Conservation (phyloP, 2,329 filamentous ascomycete species). For the Cyphellophora attinorum region DNA sequence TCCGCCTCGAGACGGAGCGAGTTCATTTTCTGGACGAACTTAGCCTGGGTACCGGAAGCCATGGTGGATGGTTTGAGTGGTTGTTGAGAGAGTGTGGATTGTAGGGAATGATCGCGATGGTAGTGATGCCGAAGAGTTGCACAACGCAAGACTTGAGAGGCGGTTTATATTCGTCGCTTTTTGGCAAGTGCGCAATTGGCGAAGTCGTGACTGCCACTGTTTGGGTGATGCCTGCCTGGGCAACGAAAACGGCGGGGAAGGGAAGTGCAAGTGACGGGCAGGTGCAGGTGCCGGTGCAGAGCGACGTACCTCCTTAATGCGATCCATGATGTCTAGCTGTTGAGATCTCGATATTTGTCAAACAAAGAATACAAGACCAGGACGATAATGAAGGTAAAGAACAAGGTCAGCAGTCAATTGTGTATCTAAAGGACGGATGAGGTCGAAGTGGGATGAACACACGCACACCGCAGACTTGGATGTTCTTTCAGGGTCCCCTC, state of each 20-base stretch:
- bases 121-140: slow-evolving; percentile 31
- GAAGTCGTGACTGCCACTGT: neutral
- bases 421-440: too few relatives aligned
- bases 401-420: too few relatives aligned
- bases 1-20: slow-evolving; percentile 90
- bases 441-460: too few relatives aligned
- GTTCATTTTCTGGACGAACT: slow-evolving; percentile 69
- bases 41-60: slow-evolving; percentile 19
- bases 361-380: too few relatives aligned
- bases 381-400: too few relatives aligned
- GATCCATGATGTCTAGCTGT: slow-evolving; percentile 64
- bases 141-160: slow-evolving; percentile 9
- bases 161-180: neutral
- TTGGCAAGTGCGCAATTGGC: neutral
- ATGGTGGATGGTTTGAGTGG: slow-evolving; percentile 5
- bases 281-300: slow-evolving; percentile 19
- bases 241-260: too few relatives aligned
- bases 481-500: too few relatives aligned
- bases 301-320: slow-evolving; percentile 74
- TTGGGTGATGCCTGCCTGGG: slow-evolving; percentile 8
- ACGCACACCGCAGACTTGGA: too few relatives aligned
- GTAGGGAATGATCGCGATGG: slow-evolving; percentile 31
- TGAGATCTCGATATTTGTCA: too few relatives aligned
- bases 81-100: slow-evolving; percentile 11
- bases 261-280: slow-evolving; percentile 23